Evolutionary conservation across 768 basidiomycete genomes (phyloP).

Genomic region (Paxillus ammoniavirescens): DNA sequence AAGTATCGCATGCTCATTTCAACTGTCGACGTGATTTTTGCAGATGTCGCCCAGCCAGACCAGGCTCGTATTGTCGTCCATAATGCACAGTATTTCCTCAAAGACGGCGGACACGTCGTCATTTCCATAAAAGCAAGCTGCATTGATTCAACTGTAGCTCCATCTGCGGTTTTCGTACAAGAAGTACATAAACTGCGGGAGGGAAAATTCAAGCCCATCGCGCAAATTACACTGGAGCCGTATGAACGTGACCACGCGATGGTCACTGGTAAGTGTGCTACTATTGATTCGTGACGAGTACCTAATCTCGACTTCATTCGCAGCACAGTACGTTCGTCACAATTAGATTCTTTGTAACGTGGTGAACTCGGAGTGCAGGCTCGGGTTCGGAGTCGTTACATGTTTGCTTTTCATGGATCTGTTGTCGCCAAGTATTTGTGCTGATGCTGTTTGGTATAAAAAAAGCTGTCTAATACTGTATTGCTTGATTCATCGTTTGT

Average conservation of each 20-base stretch:
- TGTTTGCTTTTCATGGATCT: background rate
- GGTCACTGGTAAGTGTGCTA: conserved; percentile 63
- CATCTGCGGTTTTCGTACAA: conserved; percentile 84
- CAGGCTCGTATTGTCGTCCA: conserved; percentile 94
- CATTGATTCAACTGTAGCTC: conserved; percentile 93
- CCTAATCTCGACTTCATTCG: conserved; percentile 1
- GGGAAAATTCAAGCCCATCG: conserved; percentile 86
- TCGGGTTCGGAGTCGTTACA: background rate
- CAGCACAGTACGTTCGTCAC: conserved; percentile 51
- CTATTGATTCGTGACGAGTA: background rate
- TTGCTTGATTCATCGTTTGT: background rate
- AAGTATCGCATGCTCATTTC: conserved; percentile 97
- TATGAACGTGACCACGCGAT: conserved; percentile 91
- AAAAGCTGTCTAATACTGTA: conserved; percentile 14
- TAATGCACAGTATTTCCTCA: conserved; percentile 95
- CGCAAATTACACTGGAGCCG: conserved; percentile 94
- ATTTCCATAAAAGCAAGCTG: conserved; percentile 99
- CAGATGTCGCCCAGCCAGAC: conserved; percentile 97
- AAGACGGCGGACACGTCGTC: conserved; percentile 87
- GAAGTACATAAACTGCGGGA: conserved; percentile 82
- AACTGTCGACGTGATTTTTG: conserved; percentile 95
- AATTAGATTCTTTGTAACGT: conserved; percentile 21
- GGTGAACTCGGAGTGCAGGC: background rate
- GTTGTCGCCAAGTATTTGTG: conserved; percentile 12
- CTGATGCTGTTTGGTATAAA: conserved; percentile 9